Percentiles rank a stretch among this genome's conserved stretches.
Conservation (phyloP, 1,139 yeast genomes). For the Saccharomycopsis hybrid region DNA sequence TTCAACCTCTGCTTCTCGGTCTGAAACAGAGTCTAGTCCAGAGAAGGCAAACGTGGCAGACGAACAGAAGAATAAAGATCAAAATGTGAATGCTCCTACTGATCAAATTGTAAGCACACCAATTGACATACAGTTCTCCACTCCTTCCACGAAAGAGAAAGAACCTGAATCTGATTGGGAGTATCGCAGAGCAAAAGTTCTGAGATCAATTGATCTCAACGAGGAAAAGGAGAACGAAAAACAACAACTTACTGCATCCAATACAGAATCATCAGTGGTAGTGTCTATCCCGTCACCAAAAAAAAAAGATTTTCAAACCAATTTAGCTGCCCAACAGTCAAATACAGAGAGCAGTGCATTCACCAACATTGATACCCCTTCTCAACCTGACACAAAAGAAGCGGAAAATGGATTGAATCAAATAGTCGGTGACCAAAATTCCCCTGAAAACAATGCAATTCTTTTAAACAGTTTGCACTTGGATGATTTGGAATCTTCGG, state of each 20-base stretch:
- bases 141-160: too few species aligned
- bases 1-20: too few species aligned
- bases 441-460: slow-evolving; percentile 5
- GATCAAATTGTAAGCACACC: too few species aligned
- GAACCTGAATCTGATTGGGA: too few species aligned
- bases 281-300: slow-evolving; percentile 1
- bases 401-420: slow-evolving; percentile 18
- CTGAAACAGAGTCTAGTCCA: too few species aligned
- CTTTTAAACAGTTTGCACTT: slow-evolving; percentile 19
- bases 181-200: neutral
- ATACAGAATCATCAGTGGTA: slow-evolving; percentile 2
- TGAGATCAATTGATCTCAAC: neutral
- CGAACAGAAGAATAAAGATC: too few species aligned
- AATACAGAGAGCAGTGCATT: neutral
- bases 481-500: slow-evolving; percentile 22
- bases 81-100: too few species aligned
- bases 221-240: neutral
- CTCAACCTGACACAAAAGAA: slow-evolving; percentile 16
- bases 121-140: too few species aligned
- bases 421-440: slow-evolving; percentile 6
- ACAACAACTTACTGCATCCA: neutral
- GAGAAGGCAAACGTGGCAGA: too few species aligned
- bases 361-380: slow-evolving; percentile 15
- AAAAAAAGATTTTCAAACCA: neutral
- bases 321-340: slow-evolving; percentile 17